These are phyloP conservation scores for Penicillium expansum DNA, from an alignment of 2,329 filamentous ascomycete genomes.

Conservation along the genomic window DNA sequence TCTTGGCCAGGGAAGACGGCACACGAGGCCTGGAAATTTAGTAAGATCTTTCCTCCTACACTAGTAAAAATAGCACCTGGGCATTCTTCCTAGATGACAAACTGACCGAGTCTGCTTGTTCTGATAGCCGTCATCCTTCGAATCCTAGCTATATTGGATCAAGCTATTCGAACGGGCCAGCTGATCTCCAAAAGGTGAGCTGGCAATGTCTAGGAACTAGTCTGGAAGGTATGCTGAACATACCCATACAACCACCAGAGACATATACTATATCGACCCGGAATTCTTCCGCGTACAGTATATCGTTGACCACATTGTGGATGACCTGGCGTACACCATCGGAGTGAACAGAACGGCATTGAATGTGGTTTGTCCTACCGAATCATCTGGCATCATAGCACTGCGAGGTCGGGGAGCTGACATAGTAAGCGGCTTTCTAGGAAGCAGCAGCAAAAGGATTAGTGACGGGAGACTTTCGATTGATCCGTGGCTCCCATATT, in stretches of 20 bases:
- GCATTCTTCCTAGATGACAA: background rate
- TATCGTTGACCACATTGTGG: conserved; percentile 58
- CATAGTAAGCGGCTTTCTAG: conserved; percentile 24
- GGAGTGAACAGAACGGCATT: conserved; percentile 53
- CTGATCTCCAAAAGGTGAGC: conserved; percentile 57
- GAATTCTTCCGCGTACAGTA: conserved; percentile 57
- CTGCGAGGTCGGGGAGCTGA: background rate
- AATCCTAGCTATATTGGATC: conserved; percentile 55
- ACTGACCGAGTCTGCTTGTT: conserved; percentile 11
- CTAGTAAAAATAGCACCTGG: too few relatives aligned
- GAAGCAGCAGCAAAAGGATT: conserved; percentile 46
- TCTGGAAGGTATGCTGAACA: background rate
- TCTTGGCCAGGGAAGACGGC: conserved; percentile 55
- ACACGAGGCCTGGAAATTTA: conserved; percentile 57
- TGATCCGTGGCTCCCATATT: conserved; percentile 23
- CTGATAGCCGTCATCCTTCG: conserved; percentile 53
- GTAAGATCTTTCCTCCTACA: conserved; percentile 20
- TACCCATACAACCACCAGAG: conserved; percentile 41
- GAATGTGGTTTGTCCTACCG: conserved; percentile 52
- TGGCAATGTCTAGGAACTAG: background rate
- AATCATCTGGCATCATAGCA: background rate
- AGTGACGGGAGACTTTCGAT: conserved; percentile 35
- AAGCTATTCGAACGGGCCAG: conserved; percentile 48
- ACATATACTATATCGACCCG: conserved; percentile 63
- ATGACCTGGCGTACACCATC: conserved; percentile 61